Evolutionary conservation across 495 filamentous ascomycete species (phyloP).

Genomic region (Astrocystis sublimbata): DNA sequence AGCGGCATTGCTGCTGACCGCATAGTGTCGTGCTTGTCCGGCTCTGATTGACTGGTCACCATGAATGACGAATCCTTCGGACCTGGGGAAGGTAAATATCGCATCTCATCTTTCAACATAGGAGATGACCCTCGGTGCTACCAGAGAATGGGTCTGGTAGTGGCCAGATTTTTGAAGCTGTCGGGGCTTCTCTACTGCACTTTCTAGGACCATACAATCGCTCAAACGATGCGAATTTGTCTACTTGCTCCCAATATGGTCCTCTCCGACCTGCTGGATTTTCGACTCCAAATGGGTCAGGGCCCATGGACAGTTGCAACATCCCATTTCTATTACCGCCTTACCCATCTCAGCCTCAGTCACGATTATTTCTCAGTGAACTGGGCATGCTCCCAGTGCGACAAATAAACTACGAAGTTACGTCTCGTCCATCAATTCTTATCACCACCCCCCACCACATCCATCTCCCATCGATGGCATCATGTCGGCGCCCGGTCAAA

Average conservation of each 20-base stretch:
- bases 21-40: conserved; percentile 16
- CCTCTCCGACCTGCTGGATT: not conserved
- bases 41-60: conserved; percentile 19
- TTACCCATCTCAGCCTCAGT: not conserved
- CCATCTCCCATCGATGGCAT: conserved; percentile 1
- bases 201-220: not conserved
- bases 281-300: too few relatives aligned
- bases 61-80: conserved; percentile 5
- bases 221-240: too few relatives aligned
- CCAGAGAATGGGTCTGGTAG: not conserved
- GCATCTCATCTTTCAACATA: not conserved
- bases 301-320: not conserved
- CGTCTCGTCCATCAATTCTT: conserved; percentile 9
- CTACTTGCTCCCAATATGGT: not conserved
- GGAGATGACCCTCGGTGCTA: not conserved
- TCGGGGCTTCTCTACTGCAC: not conserved
- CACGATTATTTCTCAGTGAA: conserved; percentile 11
- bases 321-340: conserved; percentile 1
- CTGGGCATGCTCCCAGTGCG: not conserved
- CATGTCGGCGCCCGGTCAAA: conserved; percentile 11
- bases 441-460: too few relatives aligned
- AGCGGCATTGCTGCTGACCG: conserved; percentile 29
- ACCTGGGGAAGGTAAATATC: not conserved
- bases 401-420: conserved; percentile 14
- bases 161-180: not conserved